Evolutionary conservation across 1,284 basidiomycete species (phyloP).

Genomic region (Ganoderma meredithae): DNA sequence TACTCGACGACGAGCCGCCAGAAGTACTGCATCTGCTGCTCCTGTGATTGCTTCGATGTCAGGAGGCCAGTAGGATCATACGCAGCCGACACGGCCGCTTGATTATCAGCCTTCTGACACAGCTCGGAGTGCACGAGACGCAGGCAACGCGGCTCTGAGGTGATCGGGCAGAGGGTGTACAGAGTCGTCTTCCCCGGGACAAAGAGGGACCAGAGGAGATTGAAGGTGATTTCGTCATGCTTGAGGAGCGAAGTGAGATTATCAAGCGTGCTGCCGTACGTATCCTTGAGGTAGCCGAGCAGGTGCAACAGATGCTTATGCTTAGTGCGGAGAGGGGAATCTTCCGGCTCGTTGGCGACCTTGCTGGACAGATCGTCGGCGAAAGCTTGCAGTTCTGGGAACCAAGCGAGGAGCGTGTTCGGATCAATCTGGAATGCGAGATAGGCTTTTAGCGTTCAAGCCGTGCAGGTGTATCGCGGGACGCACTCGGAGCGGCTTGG

Average conservation of each 20-base stretch:
- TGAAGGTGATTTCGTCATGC: conserved; percentile 64
- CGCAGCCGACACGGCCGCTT: conserved; percentile 30
- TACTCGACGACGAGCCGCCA: conserved; percentile 43
- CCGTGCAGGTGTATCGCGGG: background rate
- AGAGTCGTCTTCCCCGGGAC: conserved; percentile 58
- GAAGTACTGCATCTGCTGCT: conserved; percentile 37
- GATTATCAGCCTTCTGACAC: conserved; percentile 38
- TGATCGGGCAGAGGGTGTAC: conserved; percentile 59
- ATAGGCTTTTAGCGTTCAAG: conserved; percentile 26
- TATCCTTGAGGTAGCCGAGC: conserved; percentile 51
- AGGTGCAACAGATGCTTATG: conserved; percentile 55
- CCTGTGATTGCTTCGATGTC: conserved; percentile 28
- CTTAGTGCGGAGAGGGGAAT: conserved; percentile 38
- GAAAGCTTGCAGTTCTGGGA: conserved; percentile 53
- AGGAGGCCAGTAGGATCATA: conserved; percentile 39
- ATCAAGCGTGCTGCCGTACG: conserved; percentile 53
- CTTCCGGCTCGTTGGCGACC: conserved; percentile 44
- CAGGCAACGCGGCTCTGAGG: conserved; percentile 58
- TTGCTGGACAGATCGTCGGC: conserved; percentile 47
- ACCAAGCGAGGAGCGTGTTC: conserved; percentile 60
- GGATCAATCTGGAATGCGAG: conserved; percentile 53
- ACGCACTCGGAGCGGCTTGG: conserved; percentile 59
- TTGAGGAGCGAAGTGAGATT: conserved; percentile 54
- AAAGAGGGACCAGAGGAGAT: conserved; percentile 63
- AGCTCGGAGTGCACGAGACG: conserved; percentile 50